Percentiles rank a stretch among this genome's conserved stretches.
Conservation (phyloP, 305 asterid genomes). For the Rubia occidens region DNA sequence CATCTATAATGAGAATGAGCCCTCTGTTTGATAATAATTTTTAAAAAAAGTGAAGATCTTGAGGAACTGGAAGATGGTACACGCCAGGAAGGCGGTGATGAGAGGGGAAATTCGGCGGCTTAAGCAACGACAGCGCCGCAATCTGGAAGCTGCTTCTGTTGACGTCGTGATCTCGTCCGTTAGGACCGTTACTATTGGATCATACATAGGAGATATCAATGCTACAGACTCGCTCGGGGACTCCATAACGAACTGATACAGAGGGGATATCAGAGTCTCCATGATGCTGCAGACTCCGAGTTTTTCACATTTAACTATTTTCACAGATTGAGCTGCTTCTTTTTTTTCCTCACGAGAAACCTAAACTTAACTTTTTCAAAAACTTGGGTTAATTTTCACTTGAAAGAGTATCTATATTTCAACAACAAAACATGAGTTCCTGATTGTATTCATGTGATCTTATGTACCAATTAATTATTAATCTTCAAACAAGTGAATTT, state of each 20-base stretch:
- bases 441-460: not conserved
- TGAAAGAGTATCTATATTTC: not conserved
- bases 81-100: conserved; percentile 65
- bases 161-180: no score
- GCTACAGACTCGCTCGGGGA: not conserved
- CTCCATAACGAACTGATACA: not conserved
- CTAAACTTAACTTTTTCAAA: not conserved
- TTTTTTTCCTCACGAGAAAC: conserved; percentile 29
- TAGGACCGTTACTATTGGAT: no score
- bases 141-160: no score
- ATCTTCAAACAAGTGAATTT: no score
- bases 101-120: conserved; percentile 53
- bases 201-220: not conserved
- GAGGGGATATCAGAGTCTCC: no score
- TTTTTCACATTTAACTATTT: not conserved
- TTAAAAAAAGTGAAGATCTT: conserved; percentile 20
- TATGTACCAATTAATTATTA: no score
- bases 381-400: no score
- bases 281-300: no score
- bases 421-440: not conserved
- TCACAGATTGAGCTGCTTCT: conserved; percentile 21
- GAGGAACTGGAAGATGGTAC: conserved; percentile 79
- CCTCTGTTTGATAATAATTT: no score
- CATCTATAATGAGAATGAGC: no score
- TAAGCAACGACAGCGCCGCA: conserved; percentile 28